A percentile compares a stretch with the other conserved stretches of the same genome.
Conservation (phyloP, 805 yeast genomes). For the Isabelozyma rhagii region DNA sequence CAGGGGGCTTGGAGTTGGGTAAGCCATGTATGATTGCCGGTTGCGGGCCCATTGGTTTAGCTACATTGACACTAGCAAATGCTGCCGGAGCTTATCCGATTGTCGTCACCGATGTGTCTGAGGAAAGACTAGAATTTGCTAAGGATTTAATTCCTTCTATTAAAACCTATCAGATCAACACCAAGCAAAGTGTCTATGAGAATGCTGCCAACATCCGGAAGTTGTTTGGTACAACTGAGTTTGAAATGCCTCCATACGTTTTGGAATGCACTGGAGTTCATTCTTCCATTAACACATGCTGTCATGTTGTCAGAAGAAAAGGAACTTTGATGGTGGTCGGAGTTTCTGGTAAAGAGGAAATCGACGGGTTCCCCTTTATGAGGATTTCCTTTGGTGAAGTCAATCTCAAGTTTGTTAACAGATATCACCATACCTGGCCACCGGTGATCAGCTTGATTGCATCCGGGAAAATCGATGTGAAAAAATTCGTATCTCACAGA, state of each 20-base stretch:
- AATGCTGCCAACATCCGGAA: conserved; percentile 37
- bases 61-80: conserved; percentile 16
- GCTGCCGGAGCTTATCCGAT: conserved; percentile 19
- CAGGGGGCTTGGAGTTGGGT: conserved; percentile 12
- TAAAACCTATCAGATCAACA: conserved; percentile 40
- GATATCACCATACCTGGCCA: conserved; percentile 58
- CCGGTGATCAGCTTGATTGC: conserved; percentile 48
- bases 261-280: conserved; percentile 58
- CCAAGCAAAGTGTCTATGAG: conserved; percentile 24
- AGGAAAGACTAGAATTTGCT: conserved; percentile 20
- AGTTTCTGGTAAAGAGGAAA: conserved; percentile 42
- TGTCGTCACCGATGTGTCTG: conserved; percentile 20
- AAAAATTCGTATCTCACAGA: conserved; percentile 47
- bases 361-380: conserved; percentile 53
- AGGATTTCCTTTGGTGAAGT: conserved; percentile 51
- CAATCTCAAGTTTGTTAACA: conserved; percentile 48
- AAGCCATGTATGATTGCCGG: conserved; percentile 19
- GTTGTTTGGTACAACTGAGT: conserved; percentile 32
- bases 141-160: conserved; percentile 35
- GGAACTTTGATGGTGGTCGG: conserved; percentile 50
- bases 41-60: conserved; percentile 25
- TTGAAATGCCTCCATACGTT: conserved; percentile 20
- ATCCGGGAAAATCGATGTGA: conserved; percentile 11
- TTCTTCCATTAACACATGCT: conserved; percentile 43
- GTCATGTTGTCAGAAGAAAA: conserved; percentile 45